Percentiles rank a stretch among this genome's conserved stretches.
These are phyloP conservation scores for Pilatotrama ljubarskyi DNA, from an alignment of 768 basidiomycete genomes.

Conservation along the genomic window DNA sequence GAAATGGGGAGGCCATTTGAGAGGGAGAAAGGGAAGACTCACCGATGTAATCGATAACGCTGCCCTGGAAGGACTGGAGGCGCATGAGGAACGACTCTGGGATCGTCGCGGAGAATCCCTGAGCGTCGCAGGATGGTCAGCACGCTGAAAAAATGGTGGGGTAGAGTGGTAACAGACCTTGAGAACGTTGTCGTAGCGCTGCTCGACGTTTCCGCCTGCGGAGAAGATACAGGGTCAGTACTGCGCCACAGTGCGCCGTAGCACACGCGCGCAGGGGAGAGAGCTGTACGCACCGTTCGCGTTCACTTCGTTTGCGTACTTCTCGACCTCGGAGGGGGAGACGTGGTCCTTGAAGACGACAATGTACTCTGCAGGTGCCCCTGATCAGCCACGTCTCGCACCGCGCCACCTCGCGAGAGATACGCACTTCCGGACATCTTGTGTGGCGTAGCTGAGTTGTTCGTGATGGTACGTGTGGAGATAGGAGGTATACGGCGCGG, in stretches of 20 bases:
- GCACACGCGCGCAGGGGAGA: neutral
- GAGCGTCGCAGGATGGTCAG: neutral
- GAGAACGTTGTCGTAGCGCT: conserved; percentile 39
- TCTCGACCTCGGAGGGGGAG: conserved; percentile 41
- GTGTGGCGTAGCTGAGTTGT: neutral
- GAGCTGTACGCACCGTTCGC: conserved; percentile 43
- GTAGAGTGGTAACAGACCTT: conserved; percentile 33
- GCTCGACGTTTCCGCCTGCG: conserved; percentile 45
- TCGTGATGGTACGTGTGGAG: conserved; percentile 4
- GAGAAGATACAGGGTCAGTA: neutral
- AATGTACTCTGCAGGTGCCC: conserved; percentile 46
- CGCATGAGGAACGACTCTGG: conserved; percentile 33
- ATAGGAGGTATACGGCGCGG: neutral
- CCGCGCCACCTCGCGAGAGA: neutral
- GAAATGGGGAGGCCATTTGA: neutral
- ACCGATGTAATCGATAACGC: conserved; percentile 51
- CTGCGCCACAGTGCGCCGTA: neutral
- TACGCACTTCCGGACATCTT: conserved; percentile 28
- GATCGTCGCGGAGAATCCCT: conserved; percentile 49
- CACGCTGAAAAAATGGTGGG: neutral
- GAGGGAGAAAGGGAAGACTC: conserved; percentile 8
- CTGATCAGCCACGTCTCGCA: neutral
- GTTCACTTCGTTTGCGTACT: conserved; percentile 41
- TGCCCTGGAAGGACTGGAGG: conserved; percentile 36
- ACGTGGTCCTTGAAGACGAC: conserved; percentile 54